Evolutionary conservation across 495 filamentous ascomycete species (phyloP), one percentile per base, ranked within the genome.

Genomic region (Darksidea phi): DNA sequence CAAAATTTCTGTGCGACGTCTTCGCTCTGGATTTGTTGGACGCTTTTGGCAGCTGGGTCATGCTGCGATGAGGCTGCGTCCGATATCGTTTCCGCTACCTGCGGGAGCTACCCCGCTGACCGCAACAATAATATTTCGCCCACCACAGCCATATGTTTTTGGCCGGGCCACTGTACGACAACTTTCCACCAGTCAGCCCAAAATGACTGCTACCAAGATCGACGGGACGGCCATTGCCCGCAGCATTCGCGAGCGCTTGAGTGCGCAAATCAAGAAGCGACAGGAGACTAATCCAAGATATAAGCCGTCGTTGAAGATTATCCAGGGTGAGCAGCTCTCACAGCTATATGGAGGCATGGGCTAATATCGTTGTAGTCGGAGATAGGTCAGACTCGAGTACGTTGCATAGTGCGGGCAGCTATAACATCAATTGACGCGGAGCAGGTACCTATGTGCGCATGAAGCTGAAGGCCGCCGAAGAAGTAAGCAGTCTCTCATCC

Each of bases 381-480:
- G 86, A 87, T 72, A 85, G 93, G 48, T 89, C 88, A 51, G 94
- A 98, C 78, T 97, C 93, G 21, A 91, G 93, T 94, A 78, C 72
- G 88, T 75, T 32, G 2, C 7, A 13, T 42, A 18, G 42, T 18
- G 34, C 24, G 24, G 17, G 37, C 20, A 32, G 47, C 58, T 38
- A 20, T 11, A 50, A 21, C 41, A 53, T 18, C 41, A 38, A 54
- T 64, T 66, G 54, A 68, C 61, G 11, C 48, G 24, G 37, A 11
- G 6, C 46, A 94, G 89, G 87, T 72, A 97, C 94, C 38, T 98
- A 98, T 89, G 92, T 98, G 73, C 90, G 91, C 77, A 98, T 98
- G 94, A 98, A 98, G 77, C 74, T 97, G 69, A 97, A 96, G 80
- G 94, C 94, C 56, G 94, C 94, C 26, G 82, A 92, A 73, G 93